Evolutionary conservation across 306 rosid species (phyloP), one percentile per base, ranked within the genome.

Genomic region (Cicer arietinum): DNA sequence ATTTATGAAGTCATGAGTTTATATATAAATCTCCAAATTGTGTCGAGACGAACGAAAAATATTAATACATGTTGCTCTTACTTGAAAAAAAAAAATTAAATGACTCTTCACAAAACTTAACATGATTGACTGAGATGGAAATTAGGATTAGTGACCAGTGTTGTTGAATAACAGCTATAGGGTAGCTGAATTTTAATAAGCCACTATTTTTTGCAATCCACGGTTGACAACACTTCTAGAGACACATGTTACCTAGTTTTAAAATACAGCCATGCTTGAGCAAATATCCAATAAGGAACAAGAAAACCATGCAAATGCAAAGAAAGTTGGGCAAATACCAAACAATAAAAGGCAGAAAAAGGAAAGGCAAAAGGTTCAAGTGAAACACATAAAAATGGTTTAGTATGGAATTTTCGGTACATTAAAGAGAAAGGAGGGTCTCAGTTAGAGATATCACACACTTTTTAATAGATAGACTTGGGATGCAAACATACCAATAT

Each of bases 401-500:
- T 54, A 41, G 67, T 52, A 58, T 7, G 10, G 54, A 52, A 44
- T 43, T 45, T 67, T 42, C 39, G 25, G 16, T 52, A 39, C 60
- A 54, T 45, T 12, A 30, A 67, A 2, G 45, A 76, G 74, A 78
- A 61, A 40, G 69, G 13, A 50, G 56, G 53, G 62, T 66, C 46
- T 37, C 69, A 6, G 48, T n/a, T 16, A 70, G 20, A 76, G 46
- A 52, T 35, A 67, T 67, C 66, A 44, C 40, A 48, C 47, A 51
- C 52, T 22, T 77, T 53, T 75, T 48, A 16, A 48, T 42, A 58
- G 63, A 84, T 52, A 78, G 57, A 13, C 20, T 57, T 61, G 37
- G 47, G 62, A 63, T 39, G 73, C 45, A 58, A 20, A 37, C 87
- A 67, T 90, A 91, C 98, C 96, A 8, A 89, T 81, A 87, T 90